Evolutionary conservation across 257 asterid species (phyloP).

Genomic region (Orobanche coerulescens): DNA sequence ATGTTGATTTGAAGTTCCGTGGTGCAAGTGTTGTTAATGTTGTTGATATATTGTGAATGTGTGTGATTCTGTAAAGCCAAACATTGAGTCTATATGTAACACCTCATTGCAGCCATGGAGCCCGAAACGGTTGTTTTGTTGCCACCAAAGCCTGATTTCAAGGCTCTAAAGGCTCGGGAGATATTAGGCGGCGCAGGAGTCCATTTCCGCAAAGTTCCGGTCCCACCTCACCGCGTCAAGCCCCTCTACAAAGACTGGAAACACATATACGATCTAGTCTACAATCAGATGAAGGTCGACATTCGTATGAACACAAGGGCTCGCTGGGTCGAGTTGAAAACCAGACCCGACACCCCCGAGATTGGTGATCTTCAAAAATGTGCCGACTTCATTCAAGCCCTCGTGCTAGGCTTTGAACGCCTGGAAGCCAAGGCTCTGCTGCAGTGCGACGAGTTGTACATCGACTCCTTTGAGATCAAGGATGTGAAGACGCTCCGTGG

Average conservation of each 20-base stretch:
- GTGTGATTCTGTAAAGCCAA: too few relatives aligned
- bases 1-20: too few relatives aligned
- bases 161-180: neutral
- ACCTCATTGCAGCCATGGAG: too few relatives aligned
- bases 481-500: neutral
- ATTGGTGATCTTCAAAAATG: neutral
- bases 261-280: neutral
- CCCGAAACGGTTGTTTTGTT: neutral
- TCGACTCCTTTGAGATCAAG: neutral
- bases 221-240: neutral
- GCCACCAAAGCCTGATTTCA: neutral
- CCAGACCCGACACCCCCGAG: neutral
- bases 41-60: too few relatives aligned
- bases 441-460: neutral
- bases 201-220: neutral
- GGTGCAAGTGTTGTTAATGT: too few relatives aligned
- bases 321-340: constrained; percentile 6
- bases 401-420: neutral
- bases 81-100: too few relatives aligned
- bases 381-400: constrained; percentile 2
- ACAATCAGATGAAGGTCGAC: neutral
- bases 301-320: constrained; percentile 1
- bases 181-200: neutral
- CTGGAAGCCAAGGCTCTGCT: neutral
- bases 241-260: neutral